Base-by-base conservation (phyloP, 2,329 filamentous ascomycete species). In the Aspergillus quadricinctus region DNA sequence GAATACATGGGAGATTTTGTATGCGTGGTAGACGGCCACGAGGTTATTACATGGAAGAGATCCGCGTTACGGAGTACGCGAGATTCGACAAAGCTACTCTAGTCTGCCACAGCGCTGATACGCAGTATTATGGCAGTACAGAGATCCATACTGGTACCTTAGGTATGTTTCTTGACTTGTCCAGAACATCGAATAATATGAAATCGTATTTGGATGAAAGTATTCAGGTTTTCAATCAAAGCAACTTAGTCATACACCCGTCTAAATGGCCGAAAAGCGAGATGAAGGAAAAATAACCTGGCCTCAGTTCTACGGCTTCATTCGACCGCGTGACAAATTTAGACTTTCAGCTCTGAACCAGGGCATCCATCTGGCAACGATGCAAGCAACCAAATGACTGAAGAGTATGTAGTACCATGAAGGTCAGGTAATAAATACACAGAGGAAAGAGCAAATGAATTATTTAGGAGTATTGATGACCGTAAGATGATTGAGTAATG, bases 271-370 rank as follows among this genome's bases (percentile, higher is more conserved):
- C 31, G 14, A 7, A 17, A 17, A 37, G 31, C 31, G 31, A 37
- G 14, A 17, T 27, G 5, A 6, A 37, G 31, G 28, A 28, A 25
- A 25, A 21, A 25, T 19, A 17, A 17, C 7, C 8, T n/a, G 8
- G 23, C 23, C 3, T 57, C 46, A 45, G 28, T 50, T 46, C n/a
- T 50, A 53, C n/a, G 53, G 50, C 57, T 57, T 49, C 40, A 55
- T 53, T 52, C 54, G 29, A 29, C 50, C 56, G 53, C 50, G 53
- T 58, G 53, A 53, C 48, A 23, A 19, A 45, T 31, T 58, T 58
- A 53, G 46, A 56, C 56, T 58, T 58, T 58, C 49, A 35, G 49
- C 31, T 31, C 3, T 31, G 27, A 49, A 35, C 31, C 31, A 37
- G 31, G 31, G 14, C 14, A 14, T 17, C 31, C 31, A 37, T n/a